These are phyloP conservation scores for Ceratocystiopsis sp. DNA, from an alignment of 2,329 filamentous ascomycete species.

Conservation along the genomic window DNA sequence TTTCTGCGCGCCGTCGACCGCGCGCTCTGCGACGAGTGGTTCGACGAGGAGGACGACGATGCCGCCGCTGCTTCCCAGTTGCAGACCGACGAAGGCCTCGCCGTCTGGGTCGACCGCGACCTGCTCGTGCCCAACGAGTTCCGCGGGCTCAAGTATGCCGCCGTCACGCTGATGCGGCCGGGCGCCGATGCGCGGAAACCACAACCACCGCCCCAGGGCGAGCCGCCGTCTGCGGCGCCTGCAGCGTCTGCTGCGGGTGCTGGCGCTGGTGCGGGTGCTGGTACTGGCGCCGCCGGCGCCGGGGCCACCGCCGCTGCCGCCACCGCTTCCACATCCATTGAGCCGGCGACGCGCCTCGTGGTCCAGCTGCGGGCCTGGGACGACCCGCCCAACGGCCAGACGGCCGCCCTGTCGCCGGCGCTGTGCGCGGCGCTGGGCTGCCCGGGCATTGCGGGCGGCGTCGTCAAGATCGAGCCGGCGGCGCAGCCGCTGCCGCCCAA, in stretches of 20 bases:
- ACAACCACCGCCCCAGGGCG: constrained; percentile 7
- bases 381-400: constrained; percentile 67
- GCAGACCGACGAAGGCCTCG: constrained; percentile 34
- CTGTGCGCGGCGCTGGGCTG: constrained; percentile 60
- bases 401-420: constrained; percentile 60
- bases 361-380: constrained; percentile 66
- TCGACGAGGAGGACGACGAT: constrained; percentile 40
- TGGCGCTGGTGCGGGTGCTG: no score
- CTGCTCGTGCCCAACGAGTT: constrained; percentile 54
- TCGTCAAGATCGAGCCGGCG: constrained; percentile 76
- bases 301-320: constrained; percentile 13
- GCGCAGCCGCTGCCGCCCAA: constrained; percentile 47
- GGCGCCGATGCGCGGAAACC: constrained; percentile 52
- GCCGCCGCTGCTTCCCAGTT: neutral
- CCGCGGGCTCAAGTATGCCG: constrained; percentile 58
- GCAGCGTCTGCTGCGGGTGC: no score
- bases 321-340: constrained; percentile 17
- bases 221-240: no score
- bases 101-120: constrained; percentile 74
- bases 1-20: constrained; percentile 72
- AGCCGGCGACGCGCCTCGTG: constrained; percentile 50
- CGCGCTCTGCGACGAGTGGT: constrained; percentile 53
- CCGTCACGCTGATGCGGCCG: constrained; percentile 75
- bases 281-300: constrained; percentile 21
- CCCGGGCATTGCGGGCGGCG: constrained; percentile 61